Evolutionary conservation across 2,329 filamentous ascomycete species (phyloP), one percentile per base, ranked within the genome.

Genomic region (Alternaria consortialis): DNA sequence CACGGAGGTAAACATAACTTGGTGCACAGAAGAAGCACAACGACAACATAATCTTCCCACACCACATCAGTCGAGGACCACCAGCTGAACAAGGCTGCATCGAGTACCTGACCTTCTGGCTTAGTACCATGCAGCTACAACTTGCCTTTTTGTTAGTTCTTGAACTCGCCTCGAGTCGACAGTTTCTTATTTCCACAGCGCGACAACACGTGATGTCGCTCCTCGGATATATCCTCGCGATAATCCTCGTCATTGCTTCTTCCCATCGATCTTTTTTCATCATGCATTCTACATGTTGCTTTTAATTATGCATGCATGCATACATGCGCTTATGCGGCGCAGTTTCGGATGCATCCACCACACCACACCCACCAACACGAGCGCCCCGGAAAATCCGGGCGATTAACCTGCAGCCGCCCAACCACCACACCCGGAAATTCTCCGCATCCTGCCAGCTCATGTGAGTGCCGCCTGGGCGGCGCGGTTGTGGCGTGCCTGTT

Each of bases 381-480:
- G 23, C 17, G 20, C 20, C 46, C 32, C 31, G 20, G 32, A 25
- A 50, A n/a, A 50, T 50, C 46, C 31, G 36, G 37, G 46, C 32
- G 46, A 32, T 20, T 50, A 50, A n/a, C 46, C 46, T 13, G 46
- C 46, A 36, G 20, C 46, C 46, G 13, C 46, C 46, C 46, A 50
- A 50, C 23, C 46, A 50, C 32, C 12, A 2, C 46, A 17, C 25
- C 42, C n/a, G 25, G 6, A 6, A 23, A 52, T 29, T 40, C 50
- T 40, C 50, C 46, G 46, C 46, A 27, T 36, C 32, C 17, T 23
- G 32, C 31, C 29, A 34, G 39, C 17, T 31, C 20, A 32, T 36
- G 23, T 8, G 20, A 50, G 9, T 50, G 46, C 46, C 46, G 46
- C 11, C 31, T 50, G 32, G 46, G 32, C 23, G 31, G 15, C 25